phyloP scores from a whole-genome alignment of 75 land plant genomes.

The Ceratopteris richardii region DNA sequence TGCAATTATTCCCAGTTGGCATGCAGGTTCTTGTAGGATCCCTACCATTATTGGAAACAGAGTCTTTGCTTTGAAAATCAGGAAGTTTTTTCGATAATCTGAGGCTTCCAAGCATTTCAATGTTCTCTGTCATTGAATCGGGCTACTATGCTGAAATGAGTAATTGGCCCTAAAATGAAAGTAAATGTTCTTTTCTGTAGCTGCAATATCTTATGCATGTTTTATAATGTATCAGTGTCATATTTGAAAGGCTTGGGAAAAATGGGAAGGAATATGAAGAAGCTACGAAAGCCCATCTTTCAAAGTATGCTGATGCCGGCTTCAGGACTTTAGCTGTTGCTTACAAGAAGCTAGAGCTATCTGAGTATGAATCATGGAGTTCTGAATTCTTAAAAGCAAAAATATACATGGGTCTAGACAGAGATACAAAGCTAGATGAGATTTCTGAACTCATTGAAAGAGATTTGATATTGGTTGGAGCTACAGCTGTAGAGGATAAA shows the following conservation, averaged over 20 bases:
- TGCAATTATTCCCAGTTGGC: no score
- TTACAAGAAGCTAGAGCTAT: conserved; percentile 48
- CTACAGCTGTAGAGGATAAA: conserved; percentile 80
- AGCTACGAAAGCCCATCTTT: conserved; percentile 47
- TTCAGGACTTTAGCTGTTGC: conserved; percentile 70
- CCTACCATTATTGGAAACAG: no score
- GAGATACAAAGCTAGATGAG: conserved; percentile 45
- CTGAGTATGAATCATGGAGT: conserved; percentile 53
- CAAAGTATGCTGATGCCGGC: conserved; percentile 67
- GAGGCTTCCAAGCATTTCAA: no score
- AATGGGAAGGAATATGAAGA: conserved; percentile 45
- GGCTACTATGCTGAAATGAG: no score
- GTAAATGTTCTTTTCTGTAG: no score
- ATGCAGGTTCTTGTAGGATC: no score
- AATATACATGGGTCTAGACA: conserved; percentile 39
- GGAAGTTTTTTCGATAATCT: no score
- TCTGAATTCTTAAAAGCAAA: conserved; percentile 44
- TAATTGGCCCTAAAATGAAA: no score
- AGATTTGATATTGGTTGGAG: conserved; percentile 65
- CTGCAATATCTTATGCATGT: no score
- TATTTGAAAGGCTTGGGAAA: conserved; percentile 50
- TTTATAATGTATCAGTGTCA: conserved; percentile 32
- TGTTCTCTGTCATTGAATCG: no score
- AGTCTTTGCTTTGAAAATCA: no score
- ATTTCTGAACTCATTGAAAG: conserved; percentile 52